Evolutionary conservation across 306 rosid species (phyloP).

Genomic region (Cyamopsis tetragonoloba): DNA sequence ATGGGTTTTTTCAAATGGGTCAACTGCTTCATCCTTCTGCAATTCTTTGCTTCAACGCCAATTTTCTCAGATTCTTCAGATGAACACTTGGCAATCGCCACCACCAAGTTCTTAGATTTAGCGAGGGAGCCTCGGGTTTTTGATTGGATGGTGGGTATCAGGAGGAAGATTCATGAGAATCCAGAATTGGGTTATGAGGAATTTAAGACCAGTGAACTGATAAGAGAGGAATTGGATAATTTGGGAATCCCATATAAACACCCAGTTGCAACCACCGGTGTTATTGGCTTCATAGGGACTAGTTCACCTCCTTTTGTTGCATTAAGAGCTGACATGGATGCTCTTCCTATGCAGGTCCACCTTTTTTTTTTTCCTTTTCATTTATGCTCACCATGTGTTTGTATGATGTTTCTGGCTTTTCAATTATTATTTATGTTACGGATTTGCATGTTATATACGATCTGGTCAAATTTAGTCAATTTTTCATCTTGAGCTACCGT

Average conservation of each 20-base stretch:
- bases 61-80: constrained; percentile 38
- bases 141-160: constrained; percentile 60
- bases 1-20: constrained; percentile 35
- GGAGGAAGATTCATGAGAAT: constrained; percentile 78
- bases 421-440: background rate
- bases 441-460: too few species aligned
- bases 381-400: background rate
- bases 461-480: background rate
- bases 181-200: constrained; percentile 79
- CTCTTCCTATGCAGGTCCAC: constrained; percentile 67
- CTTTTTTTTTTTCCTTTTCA: background rate
- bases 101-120: constrained; percentile 33
- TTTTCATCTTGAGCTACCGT: background rate
- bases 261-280: constrained; percentile 75
- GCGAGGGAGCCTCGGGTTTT: constrained; percentile 47
- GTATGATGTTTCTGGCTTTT: background rate
- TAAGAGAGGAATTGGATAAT: constrained; percentile 61
- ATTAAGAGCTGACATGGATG: constrained; percentile 92
- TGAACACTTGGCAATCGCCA: constrained; percentile 31
- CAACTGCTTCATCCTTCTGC: constrained; percentile 16
- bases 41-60: background rate
- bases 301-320: constrained; percentile 77
- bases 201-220: constrained; percentile 72
- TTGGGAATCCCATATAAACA: constrained; percentile 52
- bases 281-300: constrained; percentile 67